Base-by-base conservation (phyloP, 495 filamentous ascomycete species). In the Penicilliopsis zonata region DNA sequence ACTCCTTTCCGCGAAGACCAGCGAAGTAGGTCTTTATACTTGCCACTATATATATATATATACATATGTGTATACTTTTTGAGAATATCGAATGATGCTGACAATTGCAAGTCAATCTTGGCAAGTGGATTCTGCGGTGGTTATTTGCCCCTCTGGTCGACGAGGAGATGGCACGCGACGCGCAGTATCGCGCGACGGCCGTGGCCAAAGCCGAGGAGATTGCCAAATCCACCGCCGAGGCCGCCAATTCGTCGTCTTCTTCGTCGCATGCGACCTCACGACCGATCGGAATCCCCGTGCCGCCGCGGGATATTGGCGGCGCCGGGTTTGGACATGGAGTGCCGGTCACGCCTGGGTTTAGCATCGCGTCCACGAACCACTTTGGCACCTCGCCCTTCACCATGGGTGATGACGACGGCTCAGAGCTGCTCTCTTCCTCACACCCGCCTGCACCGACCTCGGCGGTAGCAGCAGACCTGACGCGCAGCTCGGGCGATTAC, bases 41-140 rank as follows among this genome's bases (percentile, higher is more conserved):
- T 23, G 21, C n/a, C 21, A n/a, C 21, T 6, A 23, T 23, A 23
- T 23, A 6, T n/a, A n/a, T n/a, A n/a, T n/a, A 6, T 23, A 23
- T 23, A n/a, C 21, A 23, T 6, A 6, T 23, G 6, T 23, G 21
- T 23, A 6, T 23, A 23, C n/a, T n/a, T 23, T 6, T 23, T n/a
- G 6, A 23, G 10, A 13, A n/a, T 13, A 12, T n/a, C n/a, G n/a
- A n/a, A n/a, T 27, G 10, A 4, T n/a, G n/a, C 4, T 12, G 4
- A 5, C 14, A 4, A 5, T 5, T 5, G n/a, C 25, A 24, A 94
- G 86, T 98, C 48, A 96, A 94, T 52, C 74, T 96, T 32, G 90
- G 90, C 3, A 94, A 93, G 65, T 98, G 90, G 90, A 72, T 96
- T 33, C 66, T 98, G 27, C 76, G 90, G 29, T 94, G 94, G 55